Conservation (phyloP, 129 eudicot species). For the Glebionis coronaria region DNA sequence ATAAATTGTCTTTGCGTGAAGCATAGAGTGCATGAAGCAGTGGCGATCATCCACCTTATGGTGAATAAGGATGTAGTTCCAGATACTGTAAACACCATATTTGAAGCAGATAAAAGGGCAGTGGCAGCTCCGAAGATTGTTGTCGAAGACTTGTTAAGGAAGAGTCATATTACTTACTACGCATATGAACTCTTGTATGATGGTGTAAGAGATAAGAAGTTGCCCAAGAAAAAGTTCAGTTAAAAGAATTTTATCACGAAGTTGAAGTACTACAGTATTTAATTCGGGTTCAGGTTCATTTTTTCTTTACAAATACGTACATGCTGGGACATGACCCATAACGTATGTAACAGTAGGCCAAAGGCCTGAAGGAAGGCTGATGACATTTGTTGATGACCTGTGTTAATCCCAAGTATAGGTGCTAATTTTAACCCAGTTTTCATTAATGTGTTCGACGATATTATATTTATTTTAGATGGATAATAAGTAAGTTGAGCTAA, state of each 20-base stretch:
- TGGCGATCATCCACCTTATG: constrained; percentile 59
- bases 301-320: neutral
- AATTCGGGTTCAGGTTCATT: neutral
- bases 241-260: constrained; percentile 7
- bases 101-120: constrained; percentile 77
- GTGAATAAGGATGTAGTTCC: constrained; percentile 81
- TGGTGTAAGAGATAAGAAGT: constrained; percentile 80
- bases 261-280: neutral
- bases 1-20: constrained; percentile 69
- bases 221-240: constrained; percentile 38
- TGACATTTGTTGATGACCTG: too few species aligned
- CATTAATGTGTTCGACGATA: too few species aligned
- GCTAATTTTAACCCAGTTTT: too few species aligned
- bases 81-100: constrained; percentile 61
- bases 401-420: too few species aligned
- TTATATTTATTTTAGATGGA: too few species aligned
- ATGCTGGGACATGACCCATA: too few species aligned
- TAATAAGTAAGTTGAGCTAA: too few species aligned
- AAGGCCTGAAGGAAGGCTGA: too few species aligned
- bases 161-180: constrained; percentile 68
- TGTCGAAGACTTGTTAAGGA: constrained; percentile 79
- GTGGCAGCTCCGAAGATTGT: constrained; percentile 95
- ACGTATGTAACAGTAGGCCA: too few species aligned
- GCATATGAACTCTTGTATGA: constrained; percentile 83
- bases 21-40: constrained; percentile 73